These are phyloP conservation scores for Fusarium sp. DNA, from an alignment of 2,329 filamentous ascomycete genomes.

Conservation along the genomic window DNA sequence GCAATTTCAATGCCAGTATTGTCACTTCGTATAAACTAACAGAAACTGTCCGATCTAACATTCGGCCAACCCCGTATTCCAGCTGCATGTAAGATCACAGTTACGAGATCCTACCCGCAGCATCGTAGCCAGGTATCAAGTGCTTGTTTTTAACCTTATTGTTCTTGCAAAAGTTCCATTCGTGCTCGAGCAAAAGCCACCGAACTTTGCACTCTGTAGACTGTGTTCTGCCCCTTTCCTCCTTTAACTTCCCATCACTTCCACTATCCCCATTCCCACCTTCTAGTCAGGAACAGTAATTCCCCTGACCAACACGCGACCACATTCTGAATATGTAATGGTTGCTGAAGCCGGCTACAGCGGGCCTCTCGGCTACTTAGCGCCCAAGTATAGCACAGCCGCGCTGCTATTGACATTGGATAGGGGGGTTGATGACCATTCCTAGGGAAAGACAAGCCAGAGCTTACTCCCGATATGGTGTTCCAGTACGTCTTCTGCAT, in stretches of 20 bases:
- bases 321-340: neutral
- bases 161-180: neutral
- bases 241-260: neutral
- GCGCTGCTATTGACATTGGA: neutral
- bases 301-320: neutral
- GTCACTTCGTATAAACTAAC: neutral
- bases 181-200: accelerated
- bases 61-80: neutral
- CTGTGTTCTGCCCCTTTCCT: neutral
- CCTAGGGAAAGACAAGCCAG: neutral
- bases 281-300: accelerated
- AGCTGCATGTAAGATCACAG: neutral
- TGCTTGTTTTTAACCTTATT: neutral
- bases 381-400: neutral
- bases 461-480: no score
- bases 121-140: neutral
- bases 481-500: neutral
- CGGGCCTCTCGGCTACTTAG: neutral
- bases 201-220: accelerated
- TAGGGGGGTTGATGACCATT: neutral
- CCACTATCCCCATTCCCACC: no score
- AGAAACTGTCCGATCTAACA: neutral
- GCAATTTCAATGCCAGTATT: neutral
- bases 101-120: neutral
- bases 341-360: neutral